Evolutionary conservation across 768 basidiomycete species (phyloP).

Genomic region (Rubroboletus satanas): DNA sequence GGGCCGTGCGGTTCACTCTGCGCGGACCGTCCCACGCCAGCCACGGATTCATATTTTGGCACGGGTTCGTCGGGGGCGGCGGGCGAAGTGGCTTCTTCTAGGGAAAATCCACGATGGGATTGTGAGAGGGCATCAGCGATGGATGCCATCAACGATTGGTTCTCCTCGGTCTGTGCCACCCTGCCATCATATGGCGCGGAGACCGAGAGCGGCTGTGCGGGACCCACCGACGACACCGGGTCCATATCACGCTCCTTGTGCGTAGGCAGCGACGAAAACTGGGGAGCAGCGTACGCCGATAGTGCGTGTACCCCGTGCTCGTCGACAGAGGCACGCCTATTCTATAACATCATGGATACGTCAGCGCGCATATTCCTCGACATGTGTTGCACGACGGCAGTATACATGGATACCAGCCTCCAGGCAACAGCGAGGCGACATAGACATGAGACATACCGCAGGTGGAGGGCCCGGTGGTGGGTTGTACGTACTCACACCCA

Average conservation of each 20-base stretch:
- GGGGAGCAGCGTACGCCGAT: constrained; percentile 9
- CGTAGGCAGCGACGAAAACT: constrained; percentile 65
- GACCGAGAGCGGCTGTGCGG: constrained; percentile 2
- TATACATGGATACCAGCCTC: constrained; percentile 8
- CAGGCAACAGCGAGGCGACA: constrained; percentile 20
- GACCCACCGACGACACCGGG: background rate
- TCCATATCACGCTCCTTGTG: constrained; percentile 37
- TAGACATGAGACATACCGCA: constrained; percentile 15
- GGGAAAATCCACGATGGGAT: constrained; percentile 22
- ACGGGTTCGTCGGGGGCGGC: constrained; percentile 31
- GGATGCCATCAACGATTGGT: constrained; percentile 37
- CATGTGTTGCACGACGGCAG: constrained; percentile 13
- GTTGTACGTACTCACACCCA: constrained; percentile 13
- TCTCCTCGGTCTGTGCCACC: constrained; percentile 16
- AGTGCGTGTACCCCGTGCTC: constrained; percentile 24
- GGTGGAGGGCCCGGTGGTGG: constrained; percentile 10
- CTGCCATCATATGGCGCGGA: constrained; percentile 7
- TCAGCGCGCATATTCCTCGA: constrained; percentile 10
- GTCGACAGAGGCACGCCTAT: constrained; percentile 21
- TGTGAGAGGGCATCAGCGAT: constrained; percentile 37
- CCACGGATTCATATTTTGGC: constrained; percentile 36
- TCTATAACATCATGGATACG: constrained; percentile 6
- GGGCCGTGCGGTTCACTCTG: constrained; percentile 20
- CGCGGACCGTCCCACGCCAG: background rate
- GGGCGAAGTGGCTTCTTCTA: constrained; percentile 22